These are phyloP conservation scores for Elongisporangium prolatum DNA, from an alignment of 352 stramenopile species.

Conservation along the genomic window DNA sequence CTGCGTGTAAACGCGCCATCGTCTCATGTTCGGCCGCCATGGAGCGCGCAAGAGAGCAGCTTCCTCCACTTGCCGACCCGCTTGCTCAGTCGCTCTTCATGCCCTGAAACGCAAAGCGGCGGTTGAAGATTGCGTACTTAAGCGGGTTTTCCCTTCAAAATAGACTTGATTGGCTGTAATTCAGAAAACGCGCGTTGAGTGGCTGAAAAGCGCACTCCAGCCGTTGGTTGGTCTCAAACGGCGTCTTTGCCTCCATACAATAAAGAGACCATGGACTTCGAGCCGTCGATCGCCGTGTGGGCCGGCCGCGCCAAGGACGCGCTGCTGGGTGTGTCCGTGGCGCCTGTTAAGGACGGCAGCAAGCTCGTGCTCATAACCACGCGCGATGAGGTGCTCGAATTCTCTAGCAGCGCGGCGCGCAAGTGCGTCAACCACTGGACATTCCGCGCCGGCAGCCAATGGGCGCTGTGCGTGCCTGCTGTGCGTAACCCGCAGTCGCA, in stretches of 20 bases:
- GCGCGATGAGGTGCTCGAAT: constrained; percentile 60
- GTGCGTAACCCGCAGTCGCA: constrained; percentile 53
- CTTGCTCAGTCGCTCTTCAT: background rate
- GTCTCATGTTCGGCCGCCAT: background rate
- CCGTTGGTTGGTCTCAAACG: constrained; percentile 17
- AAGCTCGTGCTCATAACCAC: constrained; percentile 64
- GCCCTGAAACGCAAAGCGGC: background rate
- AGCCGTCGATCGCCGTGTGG: constrained; percentile 59
- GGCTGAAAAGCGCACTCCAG: constrained; percentile 5
- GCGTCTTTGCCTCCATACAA: background rate
- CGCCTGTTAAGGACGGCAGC: constrained; percentile 38
- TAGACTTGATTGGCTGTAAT: background rate
- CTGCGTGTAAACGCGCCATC: background rate
- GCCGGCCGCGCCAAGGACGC: constrained; percentile 44
- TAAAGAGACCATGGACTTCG: constrained; percentile 59
- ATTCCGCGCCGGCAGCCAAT: constrained; percentile 43
- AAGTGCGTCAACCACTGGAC: constrained; percentile 79
- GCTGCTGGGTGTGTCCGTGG: constrained; percentile 36
- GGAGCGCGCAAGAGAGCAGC: background rate
- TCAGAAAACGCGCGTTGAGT: background rate
- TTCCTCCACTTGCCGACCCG: background rate
- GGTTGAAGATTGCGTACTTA: background rate
- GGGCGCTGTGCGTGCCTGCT: constrained; percentile 44
- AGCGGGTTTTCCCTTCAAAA: background rate
- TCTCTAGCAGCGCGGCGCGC: constrained; percentile 39